Conservation (phyloP, 2,329 filamentous ascomycete species). For the Dothiorella sarmentorum region DNA sequence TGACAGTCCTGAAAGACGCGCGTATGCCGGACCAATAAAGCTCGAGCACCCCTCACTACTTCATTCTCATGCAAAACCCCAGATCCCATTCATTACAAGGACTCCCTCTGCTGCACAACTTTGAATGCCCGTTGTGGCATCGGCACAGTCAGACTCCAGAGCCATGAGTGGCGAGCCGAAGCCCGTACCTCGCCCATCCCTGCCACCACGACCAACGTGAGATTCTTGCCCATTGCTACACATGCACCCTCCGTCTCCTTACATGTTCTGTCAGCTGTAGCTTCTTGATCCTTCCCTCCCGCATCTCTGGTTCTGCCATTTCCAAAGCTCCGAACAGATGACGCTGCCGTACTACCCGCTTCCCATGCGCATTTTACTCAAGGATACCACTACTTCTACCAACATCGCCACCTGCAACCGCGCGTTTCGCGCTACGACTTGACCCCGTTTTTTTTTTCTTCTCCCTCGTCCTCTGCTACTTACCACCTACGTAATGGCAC, state of each 20-base stretch:
- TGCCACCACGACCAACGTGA: conserved; percentile 1
- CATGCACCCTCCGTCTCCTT: neutral
- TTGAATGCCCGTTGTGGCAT: neutral
- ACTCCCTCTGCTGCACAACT: neutral
- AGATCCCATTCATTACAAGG: neutral
- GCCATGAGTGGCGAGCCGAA: conserved; percentile 1
- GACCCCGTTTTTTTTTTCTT: too few relatives aligned
- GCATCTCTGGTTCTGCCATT: neutral
- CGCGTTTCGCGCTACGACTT: too few relatives aligned
- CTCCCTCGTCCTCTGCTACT: too few relatives aligned
- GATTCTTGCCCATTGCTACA: neutral
- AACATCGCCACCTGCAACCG: too few relatives aligned
- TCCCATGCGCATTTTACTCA: too few relatives aligned
- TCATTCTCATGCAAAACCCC: neutral
- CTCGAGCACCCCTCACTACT: neutral
- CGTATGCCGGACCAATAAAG: neutral
- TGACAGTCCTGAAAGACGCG: neutral
- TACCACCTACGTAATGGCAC: too few relatives aligned
- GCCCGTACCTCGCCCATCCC: neutral
- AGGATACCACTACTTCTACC: too few relatives aligned
- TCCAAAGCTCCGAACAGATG: neutral
- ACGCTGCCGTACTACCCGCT: neutral
- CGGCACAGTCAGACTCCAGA: neutral
- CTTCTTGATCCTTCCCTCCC: conserved; percentile 1
- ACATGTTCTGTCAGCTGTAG: neutral